Evolutionary conservation across 805 yeast genomes (phyloP).

Genomic region (Saccharomycopsis fermentans): DNA sequence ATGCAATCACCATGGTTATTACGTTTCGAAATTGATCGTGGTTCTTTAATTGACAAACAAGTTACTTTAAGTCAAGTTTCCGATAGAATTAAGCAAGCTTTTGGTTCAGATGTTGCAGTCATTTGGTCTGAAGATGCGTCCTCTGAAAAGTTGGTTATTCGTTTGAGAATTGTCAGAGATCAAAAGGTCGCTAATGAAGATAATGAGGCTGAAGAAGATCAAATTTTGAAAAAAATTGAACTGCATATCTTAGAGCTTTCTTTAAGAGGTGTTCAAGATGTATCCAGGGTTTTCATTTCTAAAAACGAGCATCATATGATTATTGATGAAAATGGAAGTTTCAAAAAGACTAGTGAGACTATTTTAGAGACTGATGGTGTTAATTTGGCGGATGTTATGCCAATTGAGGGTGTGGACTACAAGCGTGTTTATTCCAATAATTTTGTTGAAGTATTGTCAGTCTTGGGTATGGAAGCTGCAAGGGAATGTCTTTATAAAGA

Average conservation of each 20-base stretch:
- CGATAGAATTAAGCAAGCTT: slow-evolving; percentile 82
- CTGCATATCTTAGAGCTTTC: slow-evolving; percentile 94
- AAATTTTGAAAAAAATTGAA: slow-evolving; percentile 88
- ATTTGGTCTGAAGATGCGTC: slow-evolving; percentile 96
- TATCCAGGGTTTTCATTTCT: slow-evolving; percentile 67
- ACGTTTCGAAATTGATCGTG: slow-evolving; percentile 95
- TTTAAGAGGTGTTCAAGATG: slow-evolving; percentile 91
- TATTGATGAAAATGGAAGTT: slow-evolving; percentile 77
- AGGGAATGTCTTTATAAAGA: slow-evolving; percentile 90
- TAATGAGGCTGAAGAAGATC: slow-evolving; percentile 93
- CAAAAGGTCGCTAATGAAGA: slow-evolving; percentile 91
- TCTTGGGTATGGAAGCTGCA: slow-evolving; percentile 97
- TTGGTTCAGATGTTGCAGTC: slow-evolving; percentile 90
- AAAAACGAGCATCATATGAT: slow-evolving; percentile 30
- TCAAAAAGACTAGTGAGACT: slow-evolving; percentile 87
- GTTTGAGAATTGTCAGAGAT: slow-evolving; percentile 97
- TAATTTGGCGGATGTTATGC: slow-evolving; percentile 87
- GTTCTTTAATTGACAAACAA: slow-evolving; percentile 97
- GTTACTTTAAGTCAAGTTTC: slow-evolving; percentile 98
- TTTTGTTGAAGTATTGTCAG: slow-evolving; percentile 89
- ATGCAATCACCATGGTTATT: slow-evolving; percentile 97
- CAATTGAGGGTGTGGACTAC: slow-evolving; percentile 91
- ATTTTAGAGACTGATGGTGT: slow-evolving; percentile 98
- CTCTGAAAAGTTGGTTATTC: slow-evolving; percentile 89
- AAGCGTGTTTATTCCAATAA: slow-evolving; percentile 89